These are phyloP conservation scores for Rauvolfia tetraphylla DNA, from an alignment of 257 asterid genomes.

Conservation along the genomic window DNA sequence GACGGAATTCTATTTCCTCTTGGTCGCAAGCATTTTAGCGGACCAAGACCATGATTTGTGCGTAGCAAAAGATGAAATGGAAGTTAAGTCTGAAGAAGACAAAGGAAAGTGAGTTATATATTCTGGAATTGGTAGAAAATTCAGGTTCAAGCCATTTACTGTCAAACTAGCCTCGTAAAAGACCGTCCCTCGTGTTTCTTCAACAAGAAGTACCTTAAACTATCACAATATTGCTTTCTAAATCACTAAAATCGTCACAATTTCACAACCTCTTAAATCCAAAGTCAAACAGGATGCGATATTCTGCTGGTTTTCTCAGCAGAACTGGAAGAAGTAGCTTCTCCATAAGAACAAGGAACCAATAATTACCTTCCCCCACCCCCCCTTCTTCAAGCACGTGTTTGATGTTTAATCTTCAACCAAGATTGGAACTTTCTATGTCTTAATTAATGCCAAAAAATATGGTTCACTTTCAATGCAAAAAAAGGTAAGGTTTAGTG, in stretches of 20 bases:
- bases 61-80: neutral
- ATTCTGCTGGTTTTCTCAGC: too few relatives aligned
- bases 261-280: neutral
- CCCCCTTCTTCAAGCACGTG: too few relatives aligned
- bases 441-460: neutral
- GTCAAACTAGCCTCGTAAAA: neutral
- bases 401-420: neutral
- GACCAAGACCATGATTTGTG: neutral
- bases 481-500: neutral
- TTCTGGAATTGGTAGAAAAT: neutral
- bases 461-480: too few relatives aligned
- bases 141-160: neutral
- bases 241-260: neutral
- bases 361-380: too few relatives aligned
- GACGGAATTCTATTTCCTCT: neutral
- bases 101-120: too few relatives aligned
- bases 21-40: neutral
- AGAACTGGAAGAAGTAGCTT: too few relatives aligned
- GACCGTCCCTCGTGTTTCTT: neutral
- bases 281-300: neutral
- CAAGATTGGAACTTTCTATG: neutral
- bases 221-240: neutral
- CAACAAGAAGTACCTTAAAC: neutral
- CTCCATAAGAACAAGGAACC: too few relatives aligned
- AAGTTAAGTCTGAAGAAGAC: too few relatives aligned